These are phyloP conservation scores for Yueomyces sinensis DNA, from an alignment of 805 yeast genomes.

Conservation along the genomic window DNA sequence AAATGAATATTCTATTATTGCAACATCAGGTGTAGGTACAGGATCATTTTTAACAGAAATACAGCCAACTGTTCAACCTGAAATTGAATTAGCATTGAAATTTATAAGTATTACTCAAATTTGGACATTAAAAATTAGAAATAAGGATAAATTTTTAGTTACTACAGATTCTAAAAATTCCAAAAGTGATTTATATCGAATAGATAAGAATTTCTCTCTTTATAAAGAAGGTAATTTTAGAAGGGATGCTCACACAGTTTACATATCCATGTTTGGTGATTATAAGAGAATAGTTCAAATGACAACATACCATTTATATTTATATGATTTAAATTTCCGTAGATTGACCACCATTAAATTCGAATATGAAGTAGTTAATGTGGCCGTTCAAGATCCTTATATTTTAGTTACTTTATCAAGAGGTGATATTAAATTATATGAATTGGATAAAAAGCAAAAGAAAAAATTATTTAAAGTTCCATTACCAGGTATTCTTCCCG, in stretches of 20 bases:
- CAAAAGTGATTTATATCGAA: slow-evolving; percentile 57
- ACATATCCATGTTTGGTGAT: slow-evolving; percentile 45
- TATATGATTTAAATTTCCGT: slow-evolving; percentile 52
- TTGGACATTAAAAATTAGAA: slow-evolving; percentile 47
- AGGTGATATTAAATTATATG: slow-evolving; percentile 57
- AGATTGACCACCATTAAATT: slow-evolving; percentile 36
- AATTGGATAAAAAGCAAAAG: slow-evolving; percentile 26
- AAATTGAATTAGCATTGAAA: slow-evolving; percentile 50
- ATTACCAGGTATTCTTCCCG: slow-evolving; percentile 26
- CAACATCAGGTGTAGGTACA: slow-evolving; percentile 50
- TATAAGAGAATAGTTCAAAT: slow-evolving; percentile 59
- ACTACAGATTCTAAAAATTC: slow-evolving; percentile 56
- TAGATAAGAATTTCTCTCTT: slow-evolving; percentile 47
- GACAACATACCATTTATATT: slow-evolving; percentile 47
- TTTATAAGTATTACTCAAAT: slow-evolving; percentile 61
- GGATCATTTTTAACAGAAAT: slow-evolving; percentile 47
- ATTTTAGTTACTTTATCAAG: slow-evolving; percentile 50
- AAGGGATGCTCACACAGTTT: slow-evolving; percentile 49
- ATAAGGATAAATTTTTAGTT: slow-evolving; percentile 44
- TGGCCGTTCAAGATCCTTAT: slow-evolving; percentile 48
- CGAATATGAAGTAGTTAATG: slow-evolving; percentile 51
- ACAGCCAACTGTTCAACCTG: slow-evolving; percentile 57
- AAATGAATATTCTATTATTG: slow-evolving; percentile 53
- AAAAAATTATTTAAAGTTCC: slow-evolving; percentile 25
- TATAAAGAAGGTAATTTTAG: slow-evolving; percentile 50